A percentile compares a stretch with the other conserved stretches of the same genome.
These are phyloP conservation scores for Penicillium longicatenatum DNA, from an alignment of 495 filamentous ascomycete genomes.

Conservation along the genomic window DNA sequence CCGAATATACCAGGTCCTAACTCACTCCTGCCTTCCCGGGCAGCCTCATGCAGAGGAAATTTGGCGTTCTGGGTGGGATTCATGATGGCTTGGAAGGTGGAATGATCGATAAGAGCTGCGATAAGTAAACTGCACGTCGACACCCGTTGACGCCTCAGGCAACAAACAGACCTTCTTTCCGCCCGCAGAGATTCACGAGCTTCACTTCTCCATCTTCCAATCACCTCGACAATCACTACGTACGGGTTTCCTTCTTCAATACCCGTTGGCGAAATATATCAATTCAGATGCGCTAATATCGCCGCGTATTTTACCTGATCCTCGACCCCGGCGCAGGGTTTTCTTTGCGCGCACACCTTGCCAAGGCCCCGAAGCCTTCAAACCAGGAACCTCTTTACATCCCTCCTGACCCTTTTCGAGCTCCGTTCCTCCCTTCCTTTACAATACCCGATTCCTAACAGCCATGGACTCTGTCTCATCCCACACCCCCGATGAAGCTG, in stretches of 20 bases:
- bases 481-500: conserved; percentile 45
- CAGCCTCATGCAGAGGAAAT: conserved; percentile 86
- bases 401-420: background rate
- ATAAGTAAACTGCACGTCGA: conserved; percentile 28
- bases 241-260: background rate
- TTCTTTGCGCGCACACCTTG: conserved; percentile 19
- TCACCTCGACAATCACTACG: background rate
- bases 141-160: conserved; percentile 22
- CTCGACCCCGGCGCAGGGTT: conserved; percentile 14
- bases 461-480: conserved; percentile 39
- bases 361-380: conserved; percentile 8
- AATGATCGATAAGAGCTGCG: conserved; percentile 32
- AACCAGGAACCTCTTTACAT: conserved; percentile 8
- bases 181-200: conserved; percentile 15
- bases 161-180: conserved; percentile 3
- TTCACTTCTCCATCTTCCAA: conserved; percentile 1
- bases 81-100: conserved; percentile 34
- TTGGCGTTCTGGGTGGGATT: conserved; percentile 53
- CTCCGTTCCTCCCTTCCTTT: conserved; percentile 10
- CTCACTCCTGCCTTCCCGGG: conserved; percentile 83
- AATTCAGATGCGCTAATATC: background rate
- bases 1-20: background rate
- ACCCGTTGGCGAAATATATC: background rate
- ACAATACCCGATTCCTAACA: conserved; percentile 6
- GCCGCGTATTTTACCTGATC: background rate